Evolutionary conservation across 2,329 filamentous ascomycete species (phyloP), one percentile per base, ranked within the genome.

Genomic region (Colletotrichum spaethianum): DNA sequence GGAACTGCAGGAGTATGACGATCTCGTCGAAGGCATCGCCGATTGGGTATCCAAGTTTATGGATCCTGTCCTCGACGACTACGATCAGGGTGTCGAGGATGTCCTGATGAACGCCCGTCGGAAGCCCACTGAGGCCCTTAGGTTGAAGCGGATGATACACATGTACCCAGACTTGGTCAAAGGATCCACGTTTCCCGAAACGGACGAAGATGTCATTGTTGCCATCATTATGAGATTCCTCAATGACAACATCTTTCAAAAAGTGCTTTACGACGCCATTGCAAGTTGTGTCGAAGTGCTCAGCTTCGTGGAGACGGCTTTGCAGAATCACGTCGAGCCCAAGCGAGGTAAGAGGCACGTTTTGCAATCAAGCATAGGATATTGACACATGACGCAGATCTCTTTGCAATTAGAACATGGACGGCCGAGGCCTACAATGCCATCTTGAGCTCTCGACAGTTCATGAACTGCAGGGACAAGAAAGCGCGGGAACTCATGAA

Each of bases 21-120:
- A 78, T 40, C 76, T 84, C 0, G 72, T 83, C n/a, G 76, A 79
- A 42, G 73, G 74, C 40, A 72, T 83, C 14, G 76, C 78, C 23
- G 78, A 82, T 28, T 84, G 81, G 82, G 79, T 83, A 7, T 76
- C 80, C 44, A 78, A 79, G 61, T 78, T 83, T 69, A 79, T 81
- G 74, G 75, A 73, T 0, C 77, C 78, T 0, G 76, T 79, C 67
- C 61, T 83, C 1, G 77, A 81, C 2, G 75, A 80, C 52, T 73
- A 77, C 36, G 60, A 68, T 14, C 74, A 75, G 33, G 77, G 75
- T 5, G 64, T 77, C 3, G 77, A 79, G n/a, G 56, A 73, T 2
- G 44, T 80, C 4, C 26, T 78, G 42, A 63, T 33, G 11, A 67
- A 63, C 2, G 74, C 75, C 0, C 75, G 75, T 59, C 79, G 77